These are phyloP conservation scores for Adenanthera pavonina DNA, from an alignment of 306 rosid genomes.

Conservation along the genomic window DNA sequence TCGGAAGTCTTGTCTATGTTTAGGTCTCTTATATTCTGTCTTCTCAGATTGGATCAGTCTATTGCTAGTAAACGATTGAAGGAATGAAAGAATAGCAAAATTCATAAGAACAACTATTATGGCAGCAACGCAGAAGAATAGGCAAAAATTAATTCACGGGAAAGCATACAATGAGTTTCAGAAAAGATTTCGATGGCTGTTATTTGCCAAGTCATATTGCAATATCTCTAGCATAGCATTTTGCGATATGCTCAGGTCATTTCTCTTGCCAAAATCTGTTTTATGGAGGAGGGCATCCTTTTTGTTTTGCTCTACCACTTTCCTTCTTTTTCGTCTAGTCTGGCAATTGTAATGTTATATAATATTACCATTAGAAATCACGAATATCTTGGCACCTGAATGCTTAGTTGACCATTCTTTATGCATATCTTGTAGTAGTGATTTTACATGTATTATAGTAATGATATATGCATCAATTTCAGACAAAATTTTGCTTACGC, in stretches of 20 bases:
- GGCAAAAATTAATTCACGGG: neutral
- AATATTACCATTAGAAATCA: neutral
- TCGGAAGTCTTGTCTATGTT: neutral
- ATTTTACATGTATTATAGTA: neutral
- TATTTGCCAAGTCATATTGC: conserved; percentile 3
- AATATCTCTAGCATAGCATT: conserved; percentile 2
- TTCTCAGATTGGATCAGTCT: conserved; percentile 48
- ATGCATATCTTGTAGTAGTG: neutral
- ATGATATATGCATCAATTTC: neutral
- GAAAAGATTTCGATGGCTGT: neutral
- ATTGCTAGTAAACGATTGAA: conserved; percentile 58
- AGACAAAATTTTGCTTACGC: neutral
- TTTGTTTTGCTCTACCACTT: neutral
- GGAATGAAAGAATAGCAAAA: conserved; percentile 38
- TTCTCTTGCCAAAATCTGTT: neutral
- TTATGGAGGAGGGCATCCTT: conserved; percentile 5
- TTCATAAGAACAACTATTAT: neutral
- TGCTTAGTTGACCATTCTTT: neutral
- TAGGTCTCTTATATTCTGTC: neutral
- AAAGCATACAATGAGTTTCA: neutral
- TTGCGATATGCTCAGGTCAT: neutral
- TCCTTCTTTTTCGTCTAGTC: neutral
- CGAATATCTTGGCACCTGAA: neutral
- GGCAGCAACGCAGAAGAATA: conserved; percentile 3
- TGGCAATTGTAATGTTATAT: neutral